phyloP scores from a whole-genome alignment of 2,329 filamentous ascomycete species.

The Kalmusia sp. region DNA sequence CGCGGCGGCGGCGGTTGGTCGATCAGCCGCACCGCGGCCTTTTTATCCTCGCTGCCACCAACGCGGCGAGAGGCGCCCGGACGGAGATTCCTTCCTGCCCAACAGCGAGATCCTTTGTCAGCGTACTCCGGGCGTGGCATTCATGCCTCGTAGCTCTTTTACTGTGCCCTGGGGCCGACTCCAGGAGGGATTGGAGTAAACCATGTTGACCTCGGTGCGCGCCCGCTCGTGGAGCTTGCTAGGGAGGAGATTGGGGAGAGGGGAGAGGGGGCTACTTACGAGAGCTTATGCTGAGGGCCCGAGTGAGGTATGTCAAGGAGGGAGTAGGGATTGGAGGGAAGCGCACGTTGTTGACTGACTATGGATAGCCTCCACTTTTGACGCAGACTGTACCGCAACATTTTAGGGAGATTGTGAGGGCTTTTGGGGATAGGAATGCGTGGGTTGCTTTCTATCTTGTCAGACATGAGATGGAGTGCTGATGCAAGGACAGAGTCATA shows the following conservation, averaged over 20 bases:
- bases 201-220: slow-evolving; percentile 38
- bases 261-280: slow-evolving; percentile 30
- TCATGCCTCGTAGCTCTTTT: no score
- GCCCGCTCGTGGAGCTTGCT: slow-evolving; percentile 21
- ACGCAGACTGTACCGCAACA: slow-evolving; percentile 74
- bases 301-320: slow-evolving; percentile 31
- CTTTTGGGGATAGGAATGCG: slow-evolving; percentile 70
- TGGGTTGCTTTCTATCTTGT: slow-evolving; percentile 38
- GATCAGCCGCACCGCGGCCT: no score
- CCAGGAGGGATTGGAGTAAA: no score
- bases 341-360: slow-evolving; percentile 10
- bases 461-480: slow-evolving; percentile 16
- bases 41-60: background rate
- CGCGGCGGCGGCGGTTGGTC: no score
- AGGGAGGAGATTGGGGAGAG: slow-evolving; percentile 21
- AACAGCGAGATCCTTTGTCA: background rate
- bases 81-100: no score
- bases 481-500: slow-evolving; percentile 55
- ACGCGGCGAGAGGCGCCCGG: no score
- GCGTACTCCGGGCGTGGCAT: no score
- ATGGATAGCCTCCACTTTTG: slow-evolving; percentile 68
- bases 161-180: background rate
- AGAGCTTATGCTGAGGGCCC: slow-evolving; percentile 42
- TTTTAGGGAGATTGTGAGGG: slow-evolving; percentile 70
- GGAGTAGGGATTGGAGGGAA: background rate